Evolutionary conservation across 2,329 filamentous ascomycete species (phyloP).

Genomic region (Sporothrix mexicana): DNA sequence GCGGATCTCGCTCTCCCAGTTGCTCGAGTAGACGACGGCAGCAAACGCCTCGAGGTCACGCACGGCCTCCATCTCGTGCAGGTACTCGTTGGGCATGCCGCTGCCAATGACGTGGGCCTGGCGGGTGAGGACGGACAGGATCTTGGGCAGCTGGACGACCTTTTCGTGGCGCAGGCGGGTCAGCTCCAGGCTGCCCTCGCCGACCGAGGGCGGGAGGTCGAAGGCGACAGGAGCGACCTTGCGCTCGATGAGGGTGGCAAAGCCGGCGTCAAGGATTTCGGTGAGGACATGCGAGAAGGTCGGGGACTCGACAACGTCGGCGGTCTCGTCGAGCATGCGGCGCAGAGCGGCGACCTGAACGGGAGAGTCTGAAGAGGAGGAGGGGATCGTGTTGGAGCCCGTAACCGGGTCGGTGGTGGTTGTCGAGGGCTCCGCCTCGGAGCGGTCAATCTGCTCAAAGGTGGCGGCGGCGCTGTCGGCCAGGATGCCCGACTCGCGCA

Average conservation of each 20-base stretch:
- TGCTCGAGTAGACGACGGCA: slow-evolving; percentile 85
- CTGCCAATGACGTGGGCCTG: slow-evolving; percentile 90
- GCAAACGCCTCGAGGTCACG: slow-evolving; percentile 81
- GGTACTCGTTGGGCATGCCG: slow-evolving; percentile 73
- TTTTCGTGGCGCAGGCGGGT: slow-evolving; percentile 64
- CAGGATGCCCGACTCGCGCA: slow-evolving; percentile 82
- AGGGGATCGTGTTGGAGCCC: background rate
- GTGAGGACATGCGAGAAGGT: slow-evolving; percentile 86
- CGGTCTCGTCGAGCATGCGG: slow-evolving; percentile 90
- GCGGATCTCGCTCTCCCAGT: slow-evolving; percentile 72
- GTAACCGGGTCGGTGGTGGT: background rate
- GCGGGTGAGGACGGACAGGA: slow-evolving; percentile 85
- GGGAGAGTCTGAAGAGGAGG: slow-evolving; percentile 39
- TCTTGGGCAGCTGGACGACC: slow-evolving; percentile 75
- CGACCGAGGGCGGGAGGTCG: slow-evolving; percentile 57
- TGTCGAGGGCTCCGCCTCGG: background rate
- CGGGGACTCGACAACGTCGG: slow-evolving; percentile 93
- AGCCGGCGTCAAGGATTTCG: slow-evolving; percentile 84
- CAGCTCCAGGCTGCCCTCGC: slow-evolving; percentile 52
- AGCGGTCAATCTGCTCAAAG: slow-evolving; percentile 38
- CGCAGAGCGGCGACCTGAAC: slow-evolving; percentile 67
- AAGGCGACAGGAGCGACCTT: slow-evolving; percentile 82
- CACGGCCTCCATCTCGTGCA: slow-evolving; percentile 76
- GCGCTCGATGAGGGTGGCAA: slow-evolving; percentile 80
- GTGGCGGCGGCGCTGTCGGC: slow-evolving; percentile 55